Conservation (phyloP, 2,329 filamentous ascomycete genomes). For the Aureobasidium sp. region DNA sequence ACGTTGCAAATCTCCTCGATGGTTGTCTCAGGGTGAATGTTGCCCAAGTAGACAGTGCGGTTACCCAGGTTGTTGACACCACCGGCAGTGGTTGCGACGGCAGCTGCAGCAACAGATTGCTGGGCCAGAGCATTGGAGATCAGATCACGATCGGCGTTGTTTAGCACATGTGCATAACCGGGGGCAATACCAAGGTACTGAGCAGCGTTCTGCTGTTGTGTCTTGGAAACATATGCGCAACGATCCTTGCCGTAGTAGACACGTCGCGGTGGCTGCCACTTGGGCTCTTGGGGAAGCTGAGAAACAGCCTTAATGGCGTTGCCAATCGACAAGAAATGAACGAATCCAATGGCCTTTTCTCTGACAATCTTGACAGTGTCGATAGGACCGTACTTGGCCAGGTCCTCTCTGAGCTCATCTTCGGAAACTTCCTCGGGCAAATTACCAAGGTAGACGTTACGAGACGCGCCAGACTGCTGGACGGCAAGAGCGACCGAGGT, state of each 20-base stretch:
- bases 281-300: conserved; percentile 89
- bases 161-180: conserved; percentile 92
- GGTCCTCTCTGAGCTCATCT: conserved; percentile 86
- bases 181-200: conserved; percentile 97
- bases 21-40: conserved; percentile 97
- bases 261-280: conserved; percentile 91
- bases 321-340: conserved; percentile 94
- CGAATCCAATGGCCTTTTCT: conserved; percentile 96
- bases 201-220: conserved; percentile 96
- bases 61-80: conserved; percentile 97
- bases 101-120: conserved; percentile 93
- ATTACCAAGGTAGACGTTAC: conserved; percentile 95
- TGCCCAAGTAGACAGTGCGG: conserved; percentile 93
- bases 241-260: conserved; percentile 99
- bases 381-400: conserved; percentile 93
- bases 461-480: conserved; percentile 91
- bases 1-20: conserved; percentile 99
- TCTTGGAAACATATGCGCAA: conserved; percentile 98
- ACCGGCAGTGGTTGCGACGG: conserved; percentile 91
- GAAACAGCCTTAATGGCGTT: conserved; percentile 98
- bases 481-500: conserved; percentile 96
- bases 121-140: conserved; percentile 95
- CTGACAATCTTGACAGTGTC: conserved; percentile 97
- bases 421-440: conserved; percentile 83
- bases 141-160: conserved; percentile 89